Evolutionary conservation across 169 alveolate genomes (phyloP), one percentile per base, ranked within the genome.

Genomic region (Nephromyces sp.): DNA sequence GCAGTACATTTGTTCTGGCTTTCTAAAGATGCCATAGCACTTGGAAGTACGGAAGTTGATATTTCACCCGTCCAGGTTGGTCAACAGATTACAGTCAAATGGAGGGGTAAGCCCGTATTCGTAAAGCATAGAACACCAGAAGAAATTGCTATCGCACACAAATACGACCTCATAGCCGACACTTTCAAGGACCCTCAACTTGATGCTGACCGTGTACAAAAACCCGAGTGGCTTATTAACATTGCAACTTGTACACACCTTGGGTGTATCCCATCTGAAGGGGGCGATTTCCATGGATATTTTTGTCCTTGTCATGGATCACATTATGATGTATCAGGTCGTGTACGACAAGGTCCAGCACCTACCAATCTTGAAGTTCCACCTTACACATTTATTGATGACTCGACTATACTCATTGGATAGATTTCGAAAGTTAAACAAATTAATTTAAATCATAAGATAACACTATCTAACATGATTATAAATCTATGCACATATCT

Each of bases 281-380:
- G 77, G 6, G 94, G 94, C 64, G 84, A 81, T 70, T 89, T 82
- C 63, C 82, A 84, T 25, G 94, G 94, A 6, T 89, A 78, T 82
- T 89, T 87, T 82, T 89, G 94, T 73, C 94, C 94, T 30, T 89
- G 94, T 79, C 94, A 89, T 64, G 94, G 94, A 32, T 87, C 93
- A 32, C 94, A 89, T 75, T 89, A 89, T 73, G 94, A 89, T 51
- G 76, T 79, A 22, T 87, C 94, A 22, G 94, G 93, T 22, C 86
- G 94, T 52, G 80, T 89, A 8, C 86, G 94, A 4, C 91, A 78
- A 25, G 94, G 94, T 3, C 94, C 94, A 0, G 94, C 94, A 15
- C 94, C 94, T 1, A 63, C 93, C 22, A 89, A 89, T 74, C 82
- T 89, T 67, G 94, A 89, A 69, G 81, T 89, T 0, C 94, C 94